Evolutionary conservation across 2,329 filamentous ascomycete genomes (phyloP).

Genomic region (Ophiostoma piceae): DNA sequence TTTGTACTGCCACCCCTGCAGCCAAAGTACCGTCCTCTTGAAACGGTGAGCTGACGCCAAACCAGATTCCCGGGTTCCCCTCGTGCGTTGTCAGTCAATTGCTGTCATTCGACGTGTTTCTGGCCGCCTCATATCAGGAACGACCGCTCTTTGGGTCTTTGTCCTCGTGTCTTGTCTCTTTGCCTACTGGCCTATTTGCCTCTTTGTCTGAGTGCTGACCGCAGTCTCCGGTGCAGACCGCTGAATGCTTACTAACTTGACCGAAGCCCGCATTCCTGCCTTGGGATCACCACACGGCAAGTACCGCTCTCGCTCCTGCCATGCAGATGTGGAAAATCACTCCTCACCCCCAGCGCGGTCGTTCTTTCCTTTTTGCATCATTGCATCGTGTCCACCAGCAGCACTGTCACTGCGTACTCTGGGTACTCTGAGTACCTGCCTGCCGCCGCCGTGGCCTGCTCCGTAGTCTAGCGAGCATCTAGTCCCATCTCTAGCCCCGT

Average conservation of each 20-base stretch:
- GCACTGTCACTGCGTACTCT: no score
- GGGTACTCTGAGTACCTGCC: no score
- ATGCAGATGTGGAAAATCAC: neutral
- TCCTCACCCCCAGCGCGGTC: neutral
- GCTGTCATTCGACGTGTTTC: neutral
- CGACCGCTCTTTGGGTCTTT: neutral
- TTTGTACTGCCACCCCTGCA: neutral
- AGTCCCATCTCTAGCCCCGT: neutral
- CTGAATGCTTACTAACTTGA: neutral
- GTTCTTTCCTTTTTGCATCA: neutral
- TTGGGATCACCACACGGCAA: neutral
- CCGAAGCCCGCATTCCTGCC: neutral
- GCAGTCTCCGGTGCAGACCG: neutral
- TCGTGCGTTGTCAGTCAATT: constrained; percentile 3
- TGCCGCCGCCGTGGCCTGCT: neutral
- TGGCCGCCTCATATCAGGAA: neutral
- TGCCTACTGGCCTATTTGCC: no score
- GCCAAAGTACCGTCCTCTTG: constrained; percentile 8
- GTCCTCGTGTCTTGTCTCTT: neutral
- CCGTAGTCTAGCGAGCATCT: neutral
- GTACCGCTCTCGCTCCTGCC: neutral
- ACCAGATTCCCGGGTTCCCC: constrained; percentile 6
- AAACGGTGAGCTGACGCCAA: constrained; percentile 14
- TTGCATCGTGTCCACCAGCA: no score
- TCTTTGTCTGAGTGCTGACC: neutral